Conservation (phyloP, 2,329 filamentous ascomycete genomes). For the Eutypa lata region DNA sequence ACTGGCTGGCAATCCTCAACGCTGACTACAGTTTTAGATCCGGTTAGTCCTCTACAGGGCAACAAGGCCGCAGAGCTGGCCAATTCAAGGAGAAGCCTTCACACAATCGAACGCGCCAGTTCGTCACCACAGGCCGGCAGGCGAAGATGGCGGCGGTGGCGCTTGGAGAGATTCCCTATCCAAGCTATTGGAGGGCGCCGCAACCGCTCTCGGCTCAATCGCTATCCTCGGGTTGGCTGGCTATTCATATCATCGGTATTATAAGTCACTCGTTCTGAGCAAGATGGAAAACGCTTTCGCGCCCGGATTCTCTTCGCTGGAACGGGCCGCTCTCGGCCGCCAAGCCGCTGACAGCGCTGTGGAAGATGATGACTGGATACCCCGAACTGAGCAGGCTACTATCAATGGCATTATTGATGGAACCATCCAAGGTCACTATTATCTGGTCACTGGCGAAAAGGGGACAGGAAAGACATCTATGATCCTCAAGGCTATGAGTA, state of each 20-base stretch:
- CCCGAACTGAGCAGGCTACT: conserved; percentile 72
- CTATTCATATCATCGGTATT: conserved; percentile 38
- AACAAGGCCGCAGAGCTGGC: not conserved
- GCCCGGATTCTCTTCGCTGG: conserved; percentile 63
- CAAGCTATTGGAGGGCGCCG: conserved; percentile 26
- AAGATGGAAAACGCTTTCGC: conserved; percentile 73
- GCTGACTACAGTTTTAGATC: not conserved
- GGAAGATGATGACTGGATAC: conserved; percentile 65
- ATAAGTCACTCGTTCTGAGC: conserved; percentile 65
- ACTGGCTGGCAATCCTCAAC: not conserved
- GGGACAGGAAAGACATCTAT: conserved; percentile 94
- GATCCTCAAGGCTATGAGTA: conserved; percentile 89
- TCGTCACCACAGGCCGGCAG: not conserved
- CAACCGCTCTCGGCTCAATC: conserved; percentile 26
- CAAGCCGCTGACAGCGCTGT: conserved; percentile 26
- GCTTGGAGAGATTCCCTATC: conserved; percentile 6
- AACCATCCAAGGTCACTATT: conserved; percentile 72
- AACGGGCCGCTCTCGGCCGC: conserved; percentile 48
- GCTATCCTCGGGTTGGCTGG: conserved; percentile 27
- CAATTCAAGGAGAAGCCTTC: not conserved
- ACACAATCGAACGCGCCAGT: not conserved
- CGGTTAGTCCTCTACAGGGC: not conserved
- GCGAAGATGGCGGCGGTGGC: not conserved
- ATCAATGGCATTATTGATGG: conserved; percentile 83
- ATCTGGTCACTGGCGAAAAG: conserved; percentile 88